Evolutionary conservation across 768 basidiomycete genomes (phyloP), one percentile per base, ranked within the genome.

Genomic region (Crucibulum laeve): DNA sequence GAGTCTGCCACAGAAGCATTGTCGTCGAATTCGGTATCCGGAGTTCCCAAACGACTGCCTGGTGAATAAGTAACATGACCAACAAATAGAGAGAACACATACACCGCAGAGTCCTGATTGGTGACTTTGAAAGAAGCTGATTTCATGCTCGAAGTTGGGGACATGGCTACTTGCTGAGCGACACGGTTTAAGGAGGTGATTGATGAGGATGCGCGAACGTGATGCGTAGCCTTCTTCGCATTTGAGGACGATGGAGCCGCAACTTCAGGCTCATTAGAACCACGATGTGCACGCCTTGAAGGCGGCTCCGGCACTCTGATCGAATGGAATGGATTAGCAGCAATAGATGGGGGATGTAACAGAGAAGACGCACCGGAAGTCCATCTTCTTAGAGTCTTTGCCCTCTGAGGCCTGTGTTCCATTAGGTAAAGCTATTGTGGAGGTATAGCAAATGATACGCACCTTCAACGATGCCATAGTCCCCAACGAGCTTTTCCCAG

Each of bases 1-100:
- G 80, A 81, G 47, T 79, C 81, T 3, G 78, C 71, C 22, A 80
- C 61, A 4, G 80, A 82, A 4, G 64, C 67, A 28, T 60, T 63
- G 48, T 82, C 80, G 46, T 76, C 74, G 7, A 61, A 55, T 34
- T 71, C 70, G n/a, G 59, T 59, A 15, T 71, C 71, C 13, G 66
- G 61, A 8, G 59, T 62, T 28, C 37, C 52, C 7, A 53, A 46
- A 17, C 61, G 52, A 39, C 56, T 62, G 46, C 17, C 44, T 5
- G 14, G 7, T 37, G 8, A 6, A 32, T 30, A 8, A 6, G n/a
- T 8, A n/a, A 37, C 11, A 8, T 37, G 19, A 11, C 8, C 38
- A 26, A 25, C 25, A 17, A 23, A 17, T n/a, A 22, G 4, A 38
- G 14, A 19, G 36, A 25, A 7, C 18, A 51, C 59, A 15, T 43